phyloP scores from a whole-genome alignment of 31 red algal species.

The Bonnemaisonia californica region DNA sequence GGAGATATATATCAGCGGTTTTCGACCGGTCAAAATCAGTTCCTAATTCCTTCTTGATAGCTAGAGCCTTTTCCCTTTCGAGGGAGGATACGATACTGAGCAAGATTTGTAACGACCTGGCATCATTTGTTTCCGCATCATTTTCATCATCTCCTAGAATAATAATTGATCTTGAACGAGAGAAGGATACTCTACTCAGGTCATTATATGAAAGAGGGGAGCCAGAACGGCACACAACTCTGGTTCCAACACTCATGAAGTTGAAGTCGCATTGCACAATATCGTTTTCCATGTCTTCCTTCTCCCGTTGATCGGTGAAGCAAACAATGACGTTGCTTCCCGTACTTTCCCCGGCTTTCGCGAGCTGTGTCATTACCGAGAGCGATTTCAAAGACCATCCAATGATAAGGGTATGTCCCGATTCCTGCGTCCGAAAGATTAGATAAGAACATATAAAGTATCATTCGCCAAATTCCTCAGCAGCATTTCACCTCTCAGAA shows the following conservation, averaged over 20 bases:
- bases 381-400: slow-evolving; percentile 73
- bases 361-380: slow-evolving; percentile 66
- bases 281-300: slow-evolving; percentile 80
- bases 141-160: slow-evolving; percentile 70
- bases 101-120: slow-evolving; percentile 63
- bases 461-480: too few species aligned
- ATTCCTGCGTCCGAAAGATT: slow-evolving; percentile 59
- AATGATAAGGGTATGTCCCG: slow-evolving; percentile 64
- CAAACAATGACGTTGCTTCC: slow-evolving; percentile 71
- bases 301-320: slow-evolving; percentile 61
- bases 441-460: too few species aligned
- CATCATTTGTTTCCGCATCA: slow-evolving; percentile 70
- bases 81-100: slow-evolving; percentile 61
- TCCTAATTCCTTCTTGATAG: slow-evolving; percentile 9
- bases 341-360: slow-evolving; percentile 61
- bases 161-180: slow-evolving; percentile 64
- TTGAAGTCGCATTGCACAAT: slow-evolving; percentile 73
- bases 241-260: slow-evolving; percentile 61
- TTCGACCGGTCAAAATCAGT: slow-evolving; percentile 3
- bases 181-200: slow-evolving; percentile 58
- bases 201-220: slow-evolving; percentile 67
- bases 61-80: slow-evolving; percentile 48
- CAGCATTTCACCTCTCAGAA: too few species aligned
- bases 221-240: slow-evolving; percentile 69
- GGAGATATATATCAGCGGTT: slow-evolving; percentile 15